Base-by-base conservation (phyloP, 2,329 filamentous ascomycete species). In the Scopulariopsis brevicaulis region DNA sequence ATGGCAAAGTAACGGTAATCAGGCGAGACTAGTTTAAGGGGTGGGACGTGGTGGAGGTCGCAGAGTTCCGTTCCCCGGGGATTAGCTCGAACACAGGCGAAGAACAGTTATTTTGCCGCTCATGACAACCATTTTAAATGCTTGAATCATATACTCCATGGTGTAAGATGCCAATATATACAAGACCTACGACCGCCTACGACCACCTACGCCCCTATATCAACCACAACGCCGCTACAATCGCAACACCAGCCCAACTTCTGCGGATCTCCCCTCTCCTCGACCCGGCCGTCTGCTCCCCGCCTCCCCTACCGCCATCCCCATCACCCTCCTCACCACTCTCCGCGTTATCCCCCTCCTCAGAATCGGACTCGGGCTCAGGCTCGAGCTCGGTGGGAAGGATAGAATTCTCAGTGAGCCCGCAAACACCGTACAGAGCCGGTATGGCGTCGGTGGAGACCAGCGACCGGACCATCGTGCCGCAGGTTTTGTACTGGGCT, bases 401-500 rank as follows among this genome's bases (percentile, higher is more conserved):
- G 40, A 35, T 25, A 1, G 55, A 51, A 22, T 35, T 56, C 43
- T 56, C 55, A 25, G 40, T 51, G 43, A 51, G 43, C 14, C 53
- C 48, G 55, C 61, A 62, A 28, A 52, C 14, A 52, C 61, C 61
- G 15, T 57, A 60, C 52, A 62, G 46, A 15, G 51, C 46, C 22
- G 60, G 50, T 2, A 61, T 54, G 15, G 54, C 54, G n/a, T 55
- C 58, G 20, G 55, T 43, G 57, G 58, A 53, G 50, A 18, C 48
- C n/a, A 62, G 53, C 20, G 56, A 37, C 24, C 57, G 34, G 51
- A 65, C 54, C 8, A 59, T 57, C 14, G 64, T 57, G 60, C 76
- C 77, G 65, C 78, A 81, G 69, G 80, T 79, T 35, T 66, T 62
- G 59, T 80, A 80, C 58, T 76, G 77, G 1, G 77, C 73, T 60